Conservation (phyloP, 2,329 filamentous ascomycete species). For the Pseudogymnoascus sp. region DNA sequence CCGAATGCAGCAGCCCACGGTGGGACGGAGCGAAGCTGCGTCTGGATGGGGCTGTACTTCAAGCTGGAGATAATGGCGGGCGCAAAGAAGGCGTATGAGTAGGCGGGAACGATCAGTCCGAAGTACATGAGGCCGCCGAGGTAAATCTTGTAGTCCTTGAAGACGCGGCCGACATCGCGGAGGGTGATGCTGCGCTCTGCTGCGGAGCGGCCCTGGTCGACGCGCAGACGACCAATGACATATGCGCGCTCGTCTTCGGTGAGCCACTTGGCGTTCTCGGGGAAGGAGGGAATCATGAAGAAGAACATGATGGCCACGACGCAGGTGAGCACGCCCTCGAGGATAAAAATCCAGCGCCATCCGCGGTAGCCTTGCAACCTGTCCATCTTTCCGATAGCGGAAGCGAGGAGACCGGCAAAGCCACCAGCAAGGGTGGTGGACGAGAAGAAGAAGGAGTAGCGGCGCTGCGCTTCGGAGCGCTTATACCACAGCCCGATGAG, state of each 20-base stretch:
- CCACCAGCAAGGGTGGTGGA: constrained; percentile 72
- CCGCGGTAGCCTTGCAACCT: constrained; percentile 58
- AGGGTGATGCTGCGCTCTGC: constrained; percentile 54
- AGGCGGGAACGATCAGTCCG: constrained; percentile 69
- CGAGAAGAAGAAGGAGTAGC: constrained; percentile 91
- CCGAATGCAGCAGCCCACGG: constrained; percentile 68
- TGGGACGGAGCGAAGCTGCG: constrained; percentile 44
- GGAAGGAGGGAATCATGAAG: constrained; percentile 68
- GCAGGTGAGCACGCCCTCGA: constrained; percentile 62
- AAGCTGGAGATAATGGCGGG: constrained; percentile 64
- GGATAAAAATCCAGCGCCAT: constrained; percentile 80
- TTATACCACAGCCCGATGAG: constrained; percentile 86
- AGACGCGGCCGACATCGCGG: constrained; percentile 45
- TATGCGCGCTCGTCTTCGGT: constrained; percentile 60
- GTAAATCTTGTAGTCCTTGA: constrained; percentile 69
- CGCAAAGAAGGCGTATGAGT: constrained; percentile 71
- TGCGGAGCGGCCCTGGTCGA: constrained; percentile 62
- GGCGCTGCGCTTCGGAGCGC: constrained; percentile 77
- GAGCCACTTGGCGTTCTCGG: constrained; percentile 68
- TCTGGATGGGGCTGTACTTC: constrained; percentile 49
- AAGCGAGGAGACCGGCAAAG: constrained; percentile 79
- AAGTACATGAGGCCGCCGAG: constrained; percentile 76
- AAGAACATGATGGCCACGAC: constrained; percentile 55
- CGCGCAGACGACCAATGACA: constrained; percentile 57
- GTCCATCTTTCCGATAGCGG: constrained; percentile 85